Evolutionary conservation across 1,139 yeast genomes (phyloP), one percentile per base, ranked within the genome.

Genomic region (Saccharomyces hybrid): DNA sequence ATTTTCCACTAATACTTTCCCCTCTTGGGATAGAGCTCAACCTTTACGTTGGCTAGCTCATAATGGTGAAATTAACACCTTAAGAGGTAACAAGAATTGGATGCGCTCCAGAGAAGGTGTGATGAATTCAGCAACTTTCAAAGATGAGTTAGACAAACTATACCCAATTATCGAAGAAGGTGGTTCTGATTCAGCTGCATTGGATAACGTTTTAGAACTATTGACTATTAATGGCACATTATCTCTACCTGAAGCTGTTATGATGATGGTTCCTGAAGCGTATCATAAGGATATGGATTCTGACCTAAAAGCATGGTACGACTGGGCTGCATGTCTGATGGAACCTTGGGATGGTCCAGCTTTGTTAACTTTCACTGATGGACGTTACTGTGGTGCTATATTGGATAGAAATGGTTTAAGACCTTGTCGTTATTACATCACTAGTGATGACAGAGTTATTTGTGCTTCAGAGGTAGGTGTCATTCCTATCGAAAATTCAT

Each of bases 261-360:
- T 93, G 98, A 74, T 93, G 75, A 79, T 93, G 80, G 91, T 93
- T 60, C 99, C 99, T 46, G 99, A 93, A 73, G 98, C 98, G 2
- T 91, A 97, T 95, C 97, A 91, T 72, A 87, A 88, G 70, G 93
- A 90, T 72, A 90, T 91, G 84, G 96, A 91, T 71, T 89, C 96
- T 54, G 85, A 86, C 69, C 88, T 90, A 76, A 84, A 81, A 66
- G 97, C 98, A 0, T 93, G 95, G 73, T 93, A 91, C 74, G 98
- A 93, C 73, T 93, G 99, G 99, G 98, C 98, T 51, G 96, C 99
- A 16, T 90, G 97, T 75, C 76, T 91, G 63, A 93, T 93, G 97
- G 99, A 93, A 76, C 98, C 99, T 23, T 93, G 99, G 99, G 99
- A 93, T 75, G 99, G 99, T 62, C 99, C 99, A 41, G 98, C 98